phyloP scores from a whole-genome alignment of 2,329 filamentous ascomycete species.

The Pleochaeta shiraiana region DNA sequence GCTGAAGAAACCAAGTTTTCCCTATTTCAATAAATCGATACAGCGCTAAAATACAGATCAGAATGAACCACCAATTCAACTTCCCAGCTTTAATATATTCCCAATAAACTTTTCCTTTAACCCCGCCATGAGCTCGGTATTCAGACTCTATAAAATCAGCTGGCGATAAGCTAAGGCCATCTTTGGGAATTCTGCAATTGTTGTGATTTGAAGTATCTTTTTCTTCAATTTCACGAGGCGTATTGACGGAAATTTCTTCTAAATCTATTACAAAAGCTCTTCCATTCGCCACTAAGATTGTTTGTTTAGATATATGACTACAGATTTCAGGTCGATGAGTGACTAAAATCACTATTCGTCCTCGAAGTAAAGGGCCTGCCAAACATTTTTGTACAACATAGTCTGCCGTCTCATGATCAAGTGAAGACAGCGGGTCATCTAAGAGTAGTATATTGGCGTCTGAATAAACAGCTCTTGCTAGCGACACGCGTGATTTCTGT shows the following conservation, averaged over 20 bases:
- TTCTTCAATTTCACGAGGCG: constrained; percentile 17
- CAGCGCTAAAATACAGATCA: constrained; percentile 38
- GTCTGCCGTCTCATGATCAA: constrained; percentile 43
- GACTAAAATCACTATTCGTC: constrained; percentile 33
- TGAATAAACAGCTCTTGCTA: constrained; percentile 39
- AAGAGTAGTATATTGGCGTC: constrained; percentile 30
- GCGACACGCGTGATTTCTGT: constrained; percentile 35
- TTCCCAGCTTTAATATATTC: constrained; percentile 67
- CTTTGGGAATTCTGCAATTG: no score
- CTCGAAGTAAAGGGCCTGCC: constrained; percentile 29
- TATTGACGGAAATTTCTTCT: constrained; percentile 10
- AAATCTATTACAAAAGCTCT: constrained; percentile 19
- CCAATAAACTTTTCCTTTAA: constrained; percentile 59
- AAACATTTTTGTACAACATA: constrained; percentile 35
- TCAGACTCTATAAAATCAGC: constrained; percentile 68
- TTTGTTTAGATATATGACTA: constrained; percentile 46
- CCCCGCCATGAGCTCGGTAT: constrained; percentile 48
- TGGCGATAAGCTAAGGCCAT: constrained; percentile 28
- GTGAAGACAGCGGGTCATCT: constrained; percentile 35
- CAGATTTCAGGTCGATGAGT: constrained; percentile 52
- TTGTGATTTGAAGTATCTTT: constrained; percentile 8
- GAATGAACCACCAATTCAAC: constrained; percentile 45
- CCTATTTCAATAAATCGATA: constrained; percentile 43
- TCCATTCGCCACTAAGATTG: constrained; percentile 46
- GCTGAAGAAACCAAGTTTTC: constrained; percentile 64